These are phyloP conservation scores for Raddia distichophylla DNA, from an alignment of 176 grass and related monocot species.

Conservation along the genomic window DNA sequence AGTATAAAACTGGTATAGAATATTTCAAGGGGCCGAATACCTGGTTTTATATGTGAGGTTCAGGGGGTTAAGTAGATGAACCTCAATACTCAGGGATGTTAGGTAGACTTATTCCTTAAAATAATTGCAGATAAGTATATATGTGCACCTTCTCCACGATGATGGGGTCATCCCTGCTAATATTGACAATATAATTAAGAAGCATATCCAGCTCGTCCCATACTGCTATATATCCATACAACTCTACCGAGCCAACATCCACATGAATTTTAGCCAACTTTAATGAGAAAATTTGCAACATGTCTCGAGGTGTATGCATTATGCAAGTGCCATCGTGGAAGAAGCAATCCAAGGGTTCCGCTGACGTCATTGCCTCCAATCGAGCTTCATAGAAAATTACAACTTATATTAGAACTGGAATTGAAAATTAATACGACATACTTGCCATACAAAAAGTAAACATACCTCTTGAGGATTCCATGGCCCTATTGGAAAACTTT, in stretches of 20 bases:
- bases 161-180: background rate
- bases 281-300: background rate
- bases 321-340: background rate
- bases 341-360: too few species aligned
- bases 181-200: background rate
- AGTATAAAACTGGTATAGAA: too few species aligned
- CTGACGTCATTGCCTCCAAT: too few species aligned
- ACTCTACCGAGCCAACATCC: background rate
- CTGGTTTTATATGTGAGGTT: too few species aligned
- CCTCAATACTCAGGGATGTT: background rate
- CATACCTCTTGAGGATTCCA: background rate
- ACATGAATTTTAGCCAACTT: background rate
- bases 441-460: slow-evolving; percentile 15
- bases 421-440: slow-evolving; percentile 6
- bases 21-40: too few species aligned
- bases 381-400: background rate
- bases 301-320: background rate
- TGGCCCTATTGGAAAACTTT: slow-evolving; percentile 26
- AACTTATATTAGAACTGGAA: background rate
- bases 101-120: background rate
- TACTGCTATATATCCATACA: slow-evolving; percentile 16
- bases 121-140: background rate
- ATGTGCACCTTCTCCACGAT: background rate
- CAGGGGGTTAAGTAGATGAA: background rate
- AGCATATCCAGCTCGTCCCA: background rate